A percentile compares a stretch with the other conserved stretches of the same genome.
phyloP scores from a whole-genome alignment of 805 yeast genomes.

The Torulaspora quercuum region DNA sequence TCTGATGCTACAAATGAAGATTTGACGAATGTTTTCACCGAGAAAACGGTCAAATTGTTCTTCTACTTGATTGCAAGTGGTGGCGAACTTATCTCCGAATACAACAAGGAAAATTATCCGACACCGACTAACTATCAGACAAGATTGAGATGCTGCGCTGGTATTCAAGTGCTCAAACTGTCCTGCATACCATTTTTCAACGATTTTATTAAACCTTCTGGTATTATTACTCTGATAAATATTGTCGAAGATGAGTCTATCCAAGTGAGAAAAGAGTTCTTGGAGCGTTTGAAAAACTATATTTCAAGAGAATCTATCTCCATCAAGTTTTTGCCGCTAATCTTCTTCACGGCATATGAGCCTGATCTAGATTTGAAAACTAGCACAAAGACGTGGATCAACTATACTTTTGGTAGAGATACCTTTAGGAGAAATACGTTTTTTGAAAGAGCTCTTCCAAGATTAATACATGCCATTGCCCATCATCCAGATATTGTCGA shows the following conservation, averaged over 20 bases:
- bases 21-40: slow-evolving; percentile 45
- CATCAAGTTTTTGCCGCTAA: slow-evolving; percentile 59
- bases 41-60: slow-evolving; percentile 64
- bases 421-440: slow-evolving; percentile 42
- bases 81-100: slow-evolving; percentile 63
- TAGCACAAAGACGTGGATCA: slow-evolving; percentile 66
- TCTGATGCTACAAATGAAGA: slow-evolving; percentile 36
- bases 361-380: slow-evolving; percentile 51
- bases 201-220: slow-evolving; percentile 48
- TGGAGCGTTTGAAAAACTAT: slow-evolving; percentile 48
- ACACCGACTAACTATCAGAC: slow-evolving; percentile 64
- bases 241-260: slow-evolving; percentile 65
- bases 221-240: slow-evolving; percentile 51
- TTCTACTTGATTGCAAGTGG: slow-evolving; percentile 65
- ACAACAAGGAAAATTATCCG: slow-evolving; percentile 44
- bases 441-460: slow-evolving; percentile 63
- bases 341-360: slow-evolving; percentile 75
- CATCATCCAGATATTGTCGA: slow-evolving; percentile 62
- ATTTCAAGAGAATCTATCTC: slow-evolving; percentile 54
- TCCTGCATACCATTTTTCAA: slow-evolving; percentile 54
- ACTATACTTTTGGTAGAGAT: slow-evolving; percentile 46
- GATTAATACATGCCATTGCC: slow-evolving; percentile 66
- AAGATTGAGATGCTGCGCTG: slow-evolving; percentile 65
- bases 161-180: slow-evolving; percentile 58
- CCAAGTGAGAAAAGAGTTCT: slow-evolving; percentile 52